A percentile compares a stretch with the other conserved stretches of the same genome.
Conservation (phyloP, 2,329 filamentous ascomycete species). For the Metarhizium anisopliae region DNA sequence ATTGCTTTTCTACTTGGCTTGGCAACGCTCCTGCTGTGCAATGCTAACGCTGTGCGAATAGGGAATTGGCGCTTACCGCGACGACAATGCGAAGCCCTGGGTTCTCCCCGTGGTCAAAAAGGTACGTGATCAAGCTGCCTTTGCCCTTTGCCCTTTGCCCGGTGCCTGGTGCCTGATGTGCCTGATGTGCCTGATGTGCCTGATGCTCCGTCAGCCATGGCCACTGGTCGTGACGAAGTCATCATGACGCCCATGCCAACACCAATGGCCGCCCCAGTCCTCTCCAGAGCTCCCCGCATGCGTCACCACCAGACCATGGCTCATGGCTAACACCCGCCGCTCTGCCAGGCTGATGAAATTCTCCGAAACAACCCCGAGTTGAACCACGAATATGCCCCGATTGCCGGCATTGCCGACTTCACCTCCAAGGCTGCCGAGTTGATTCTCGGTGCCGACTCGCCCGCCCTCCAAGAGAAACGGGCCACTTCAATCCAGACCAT, state of each 20-base stretch:
- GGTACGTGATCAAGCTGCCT: constrained; percentile 39
- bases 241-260: no score
- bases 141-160: no score
- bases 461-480: constrained; percentile 77
- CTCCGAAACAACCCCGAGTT: constrained; percentile 80
- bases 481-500: constrained; percentile 82
- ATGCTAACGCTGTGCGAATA: constrained; percentile 15
- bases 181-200: no score
- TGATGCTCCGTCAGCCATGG: no score
- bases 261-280: no score
- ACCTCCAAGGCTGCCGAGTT: constrained; percentile 86
- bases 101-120: constrained; percentile 93
- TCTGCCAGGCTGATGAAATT: constrained; percentile 72
- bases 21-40: background rate
- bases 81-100: constrained; percentile 95
- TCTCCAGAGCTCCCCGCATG: no score
- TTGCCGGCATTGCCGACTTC: constrained; percentile 78
- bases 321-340: background rate
- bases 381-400: constrained; percentile 98
- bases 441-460: constrained; percentile 70
- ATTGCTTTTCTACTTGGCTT: background rate
- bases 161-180: background rate
- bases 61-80: constrained; percentile 87
- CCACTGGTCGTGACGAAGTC: no score
- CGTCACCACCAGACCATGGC: no score